phyloP scores from a whole-genome alignment of 176 grass and related monocot species.

The Microstegium vimineum region DNA sequence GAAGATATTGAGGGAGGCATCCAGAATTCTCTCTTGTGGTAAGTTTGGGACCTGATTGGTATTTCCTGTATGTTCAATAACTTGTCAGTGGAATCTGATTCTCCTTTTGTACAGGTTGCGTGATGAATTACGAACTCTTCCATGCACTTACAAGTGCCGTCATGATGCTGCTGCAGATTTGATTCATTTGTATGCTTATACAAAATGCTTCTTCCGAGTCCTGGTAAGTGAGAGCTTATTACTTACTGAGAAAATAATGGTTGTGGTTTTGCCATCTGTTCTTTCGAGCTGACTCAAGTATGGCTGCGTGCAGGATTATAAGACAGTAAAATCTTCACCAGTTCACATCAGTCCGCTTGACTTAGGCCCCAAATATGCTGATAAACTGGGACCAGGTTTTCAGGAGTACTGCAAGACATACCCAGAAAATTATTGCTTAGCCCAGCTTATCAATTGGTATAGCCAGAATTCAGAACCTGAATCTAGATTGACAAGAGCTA shows the following conservation, averaged over 20 bases:
- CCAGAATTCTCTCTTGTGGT: conserved; percentile 81
- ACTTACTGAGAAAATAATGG: conserved; percentile 4
- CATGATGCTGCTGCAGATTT: conserved; percentile 97
- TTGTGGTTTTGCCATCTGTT: conserved; percentile 24
- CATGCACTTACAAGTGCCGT: conserved; percentile 87
- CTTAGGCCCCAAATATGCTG: conserved; percentile 94
- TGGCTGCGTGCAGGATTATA: conserved; percentile 67
- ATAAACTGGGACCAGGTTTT: conserved; percentile 82
- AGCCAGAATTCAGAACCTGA: conserved; percentile 87
- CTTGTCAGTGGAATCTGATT: background rate
- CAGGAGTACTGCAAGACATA: conserved; percentile 95
- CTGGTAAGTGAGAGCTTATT: conserved; percentile 48
- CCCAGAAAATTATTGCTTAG: conserved; percentile 80
- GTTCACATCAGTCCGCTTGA: conserved; percentile 94
- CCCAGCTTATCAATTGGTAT: conserved; percentile 98
- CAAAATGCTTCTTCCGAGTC: conserved; percentile 87
- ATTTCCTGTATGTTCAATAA: conserved; percentile 7
- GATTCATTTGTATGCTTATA: conserved; percentile 98
- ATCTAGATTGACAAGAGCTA: conserved; percentile 74
- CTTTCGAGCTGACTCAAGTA: conserved; percentile 28
- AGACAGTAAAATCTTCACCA: conserved; percentile 73
- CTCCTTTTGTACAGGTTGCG: conserved; percentile 60
- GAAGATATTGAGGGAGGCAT: conserved; percentile 62
- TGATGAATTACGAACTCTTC: conserved; percentile 78
- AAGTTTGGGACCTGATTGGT: conserved; percentile 16